These are phyloP conservation scores for Trametes polyzona DNA, from an alignment of 1,284 basidiomycete genomes.

Conservation along the genomic window DNA sequence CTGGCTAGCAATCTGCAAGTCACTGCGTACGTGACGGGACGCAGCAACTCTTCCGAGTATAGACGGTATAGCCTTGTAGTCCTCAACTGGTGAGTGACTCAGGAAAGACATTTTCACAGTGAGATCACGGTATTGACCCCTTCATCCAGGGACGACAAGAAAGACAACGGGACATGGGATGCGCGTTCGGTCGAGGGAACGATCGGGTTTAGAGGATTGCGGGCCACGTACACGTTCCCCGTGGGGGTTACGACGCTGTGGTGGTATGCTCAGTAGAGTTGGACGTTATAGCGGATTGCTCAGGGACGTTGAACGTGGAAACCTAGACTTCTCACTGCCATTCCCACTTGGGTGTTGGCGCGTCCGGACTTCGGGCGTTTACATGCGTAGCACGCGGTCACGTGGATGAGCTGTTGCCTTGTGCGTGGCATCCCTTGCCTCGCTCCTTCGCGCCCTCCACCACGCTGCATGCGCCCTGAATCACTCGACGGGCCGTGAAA, in stretches of 20 bases:
- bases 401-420: no score
- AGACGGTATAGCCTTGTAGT: slow-evolving; percentile 68
- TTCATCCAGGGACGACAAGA: slow-evolving; percentile 49
- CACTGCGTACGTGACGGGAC: slow-evolving; percentile 62
- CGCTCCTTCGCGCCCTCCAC: no score
- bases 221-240: slow-evolving; percentile 68
- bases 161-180: slow-evolving; percentile 52
- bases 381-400: no score
- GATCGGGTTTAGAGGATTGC: slow-evolving; percentile 69
- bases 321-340: not conserved
- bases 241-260: slow-evolving; percentile 57
- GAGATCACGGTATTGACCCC: slow-evolving; percentile 1
- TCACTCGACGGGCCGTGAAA: no score
- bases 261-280: slow-evolving; percentile 40
- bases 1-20: slow-evolving; percentile 60
- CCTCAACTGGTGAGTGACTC: slow-evolving; percentile 48
- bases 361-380: no score
- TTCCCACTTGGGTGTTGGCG: no score
- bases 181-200: slow-evolving; percentile 62
- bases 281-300: not conserved
- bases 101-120: slow-evolving; percentile 10
- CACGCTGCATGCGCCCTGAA: no score
- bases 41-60: slow-evolving; percentile 58
- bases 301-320: not conserved
- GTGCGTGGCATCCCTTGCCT: no score